Conservation (phyloP, 352 stramenopile species). For the Globisporangium spiculum region DNA sequence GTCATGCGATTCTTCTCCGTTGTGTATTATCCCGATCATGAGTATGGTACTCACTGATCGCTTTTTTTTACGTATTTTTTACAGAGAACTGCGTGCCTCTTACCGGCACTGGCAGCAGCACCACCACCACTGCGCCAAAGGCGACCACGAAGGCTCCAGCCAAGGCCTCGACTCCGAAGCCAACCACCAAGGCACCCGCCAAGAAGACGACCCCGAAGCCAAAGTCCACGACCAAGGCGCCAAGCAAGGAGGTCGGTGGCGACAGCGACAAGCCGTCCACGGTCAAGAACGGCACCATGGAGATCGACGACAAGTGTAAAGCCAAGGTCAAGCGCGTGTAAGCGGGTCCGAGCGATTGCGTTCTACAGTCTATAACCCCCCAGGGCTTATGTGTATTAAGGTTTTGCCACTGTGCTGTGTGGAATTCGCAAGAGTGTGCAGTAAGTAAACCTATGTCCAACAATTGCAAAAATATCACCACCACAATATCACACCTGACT, state of each 20-base stretch:
- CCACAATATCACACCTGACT: no score
- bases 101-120: not conserved
- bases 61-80: not conserved
- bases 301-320: not conserved
- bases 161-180: not conserved
- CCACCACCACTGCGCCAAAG: not conserved
- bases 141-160: not conserved
- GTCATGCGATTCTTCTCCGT: not conserved
- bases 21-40: not conserved
- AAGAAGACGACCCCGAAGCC: not conserved
- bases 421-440: no score
- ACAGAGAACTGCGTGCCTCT: constrained; percentile 4
- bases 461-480: no score
- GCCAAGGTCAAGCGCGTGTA: not conserved
- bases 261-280: constrained; percentile 2
- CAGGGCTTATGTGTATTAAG: not conserved
- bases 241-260: constrained; percentile 2
- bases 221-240: not conserved
- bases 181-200: not conserved
- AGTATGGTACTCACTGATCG: not conserved
- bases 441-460: no score
- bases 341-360: not conserved
- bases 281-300: not conserved
- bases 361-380: no score
- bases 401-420: not conserved